Evolutionary conservation across 768 basidiomycete species (phyloP), one percentile per base, ranked within the genome.

Genomic region (Trametes coccinea): DNA sequence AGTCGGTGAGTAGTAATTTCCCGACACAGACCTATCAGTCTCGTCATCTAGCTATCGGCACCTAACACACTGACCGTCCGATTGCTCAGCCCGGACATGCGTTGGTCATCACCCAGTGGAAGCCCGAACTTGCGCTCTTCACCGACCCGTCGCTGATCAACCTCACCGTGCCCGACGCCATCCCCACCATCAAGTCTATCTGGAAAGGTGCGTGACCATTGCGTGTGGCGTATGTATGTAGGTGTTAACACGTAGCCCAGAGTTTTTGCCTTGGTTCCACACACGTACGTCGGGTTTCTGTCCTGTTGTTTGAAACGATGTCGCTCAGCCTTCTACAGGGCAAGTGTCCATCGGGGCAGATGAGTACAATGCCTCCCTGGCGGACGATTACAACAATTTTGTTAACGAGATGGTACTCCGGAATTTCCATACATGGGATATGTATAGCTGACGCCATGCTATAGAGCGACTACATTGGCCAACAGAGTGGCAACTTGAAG

Each of bases 291-390:
- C 2, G 22, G 22, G 22, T 22, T 22, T 22, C 22, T 22, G 22
- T 22, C 22, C 22, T 22, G 22, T 22, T 22, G 22, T 22, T 22
- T 22, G 22, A 22, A 22, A 22, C 22, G 22, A 22, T 55, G 13
- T 33, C n/a, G 40, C 47, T 53, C 9, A 8, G 30, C 31, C 2
- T 3, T 5, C 3, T 4, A 10, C 74, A 53, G 49, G 67, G 9
- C 77, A 81, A 56, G 77, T 82, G 17, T 79, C 78, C 7, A 80
- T 82, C 40, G 80, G 80, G 11, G 78, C 78, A 29, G 79, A 80
- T 55, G 78, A 81, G 67, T 80, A 80, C 60, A 59, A 64, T 9
- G 41, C 73, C 7, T 64, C 70, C 5, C 66, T 79, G 8, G 79
- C 77, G 2, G 70, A 79, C 51, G 76, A 75, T 49, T 81, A 80